Evolutionary conservation across 257 asterid species (phyloP), one percentile per base, ranked within the genome.

Genomic region (Handroanthus guayacan): DNA sequence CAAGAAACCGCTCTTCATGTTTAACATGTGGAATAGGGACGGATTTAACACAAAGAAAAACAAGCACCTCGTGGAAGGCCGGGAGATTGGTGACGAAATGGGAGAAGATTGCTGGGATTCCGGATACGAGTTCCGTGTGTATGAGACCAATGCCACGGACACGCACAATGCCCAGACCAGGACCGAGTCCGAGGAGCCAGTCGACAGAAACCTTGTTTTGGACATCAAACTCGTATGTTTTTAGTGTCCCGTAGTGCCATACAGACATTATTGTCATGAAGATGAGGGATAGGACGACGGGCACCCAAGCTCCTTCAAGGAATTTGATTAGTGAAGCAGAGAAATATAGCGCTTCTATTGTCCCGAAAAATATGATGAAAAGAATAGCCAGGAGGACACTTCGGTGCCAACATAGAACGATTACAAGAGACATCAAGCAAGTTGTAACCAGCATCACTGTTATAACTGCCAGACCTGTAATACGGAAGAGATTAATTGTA

Each of bases 391-490:
- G 80, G 52, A 87, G 2, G 25, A 87, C 89, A 9, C 78, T 83
- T 79, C 50, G 86, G 85, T 80, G 85, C 98, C 98, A 93, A 83
- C 98, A 93, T n/a, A 93, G 36, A n/a, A 93, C 92, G 3, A 93
- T 93, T 14, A 93, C 88, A 4, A 93, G 88, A 12, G 98, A 93
- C 98, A 89, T 93, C 80, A 93, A 78, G 79, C 98, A 93, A 13
- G 98, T 93, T 0, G 98, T 93, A 5, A 93, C 98, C 77, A 93
- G 83, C 98, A 93, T 93, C 62, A 93, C 97, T 0, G 97, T 89
- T 67, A 93, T 93, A 38, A 93, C 97, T 5, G 98, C 98, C 75
- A 93, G 84, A 74, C 98, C 98, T 87, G 85, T 25, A 74, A 67
- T 38, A 25, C 9, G 16, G 56, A 20, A 18, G 45, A 67, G 74